phyloP scores from a whole-genome alignment of 2,329 filamentous ascomycete species.

The Purpureocillium lavendulum region DNA sequence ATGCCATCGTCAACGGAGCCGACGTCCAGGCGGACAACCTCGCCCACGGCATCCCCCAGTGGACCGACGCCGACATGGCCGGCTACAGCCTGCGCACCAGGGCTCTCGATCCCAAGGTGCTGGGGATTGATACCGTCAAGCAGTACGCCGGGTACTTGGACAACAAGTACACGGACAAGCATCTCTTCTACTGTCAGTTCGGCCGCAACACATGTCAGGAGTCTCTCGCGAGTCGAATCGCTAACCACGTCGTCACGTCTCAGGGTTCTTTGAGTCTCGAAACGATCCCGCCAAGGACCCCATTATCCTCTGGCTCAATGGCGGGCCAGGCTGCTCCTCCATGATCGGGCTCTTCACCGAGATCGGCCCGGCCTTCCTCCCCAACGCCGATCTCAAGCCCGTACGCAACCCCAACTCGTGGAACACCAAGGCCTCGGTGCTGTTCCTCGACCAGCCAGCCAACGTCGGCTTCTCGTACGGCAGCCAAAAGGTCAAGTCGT shows the following conservation, averaged over 20 bases:
- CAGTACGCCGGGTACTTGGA: constrained; percentile 98
- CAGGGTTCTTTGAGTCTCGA: constrained; percentile 50
- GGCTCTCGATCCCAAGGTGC: constrained; percentile 73
- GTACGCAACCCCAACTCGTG: constrained; percentile 51
- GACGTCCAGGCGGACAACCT: background rate
- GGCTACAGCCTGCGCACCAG: constrained; percentile 83
- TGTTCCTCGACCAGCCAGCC: constrained; percentile 60
- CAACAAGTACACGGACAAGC: constrained; percentile 92
- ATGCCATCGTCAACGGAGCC: background rate
- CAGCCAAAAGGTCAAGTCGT: constrained; percentile 78
- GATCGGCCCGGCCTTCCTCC: constrained; percentile 74
- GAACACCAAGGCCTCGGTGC: constrained; percentile 57
- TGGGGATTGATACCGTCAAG: constrained; percentile 88
- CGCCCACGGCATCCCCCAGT: constrained; percentile 26
- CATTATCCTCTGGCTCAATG: constrained; percentile 47
- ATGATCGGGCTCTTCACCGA: constrained; percentile 45
- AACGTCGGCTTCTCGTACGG: constrained; percentile 30
- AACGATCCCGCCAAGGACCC: constrained; percentile 25
- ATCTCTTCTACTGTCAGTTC: constrained; percentile 91
- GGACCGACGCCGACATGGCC: constrained; percentile 75
- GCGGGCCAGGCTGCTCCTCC: constrained; percentile 23
- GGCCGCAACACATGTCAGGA: too few species aligned
- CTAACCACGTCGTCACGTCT: too few species aligned
- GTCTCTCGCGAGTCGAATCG: too few species aligned
- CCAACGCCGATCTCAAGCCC: constrained; percentile 17